Percentiles rank a stretch among this genome's conserved stretches.
Conservation (phyloP, 768 basidiomycete genomes). For the Boletus speciosus region DNA sequence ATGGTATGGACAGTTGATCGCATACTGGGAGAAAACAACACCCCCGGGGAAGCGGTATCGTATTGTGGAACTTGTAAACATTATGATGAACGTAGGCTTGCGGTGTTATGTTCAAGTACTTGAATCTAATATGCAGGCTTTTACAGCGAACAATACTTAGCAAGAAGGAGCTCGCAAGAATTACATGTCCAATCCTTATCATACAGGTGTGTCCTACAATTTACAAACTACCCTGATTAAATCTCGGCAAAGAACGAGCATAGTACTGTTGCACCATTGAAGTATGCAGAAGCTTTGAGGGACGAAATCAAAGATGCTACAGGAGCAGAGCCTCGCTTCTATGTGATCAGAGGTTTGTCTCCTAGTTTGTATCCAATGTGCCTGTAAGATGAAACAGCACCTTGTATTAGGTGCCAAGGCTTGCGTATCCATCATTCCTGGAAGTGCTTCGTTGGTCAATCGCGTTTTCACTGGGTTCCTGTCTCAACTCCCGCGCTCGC, state of each 20-base stretch:
- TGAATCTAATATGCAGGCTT: not conserved
- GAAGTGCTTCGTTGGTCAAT: constrained; percentile 59
- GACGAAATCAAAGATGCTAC: constrained; percentile 46
- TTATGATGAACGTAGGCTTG: constrained; percentile 56
- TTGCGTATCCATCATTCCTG: constrained; percentile 51
- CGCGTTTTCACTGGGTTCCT: constrained; percentile 64
- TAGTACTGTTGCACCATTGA: constrained; percentile 50
- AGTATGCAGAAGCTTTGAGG: constrained; percentile 53
- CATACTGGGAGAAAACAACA: constrained; percentile 56
- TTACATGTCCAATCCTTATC: constrained; percentile 63
- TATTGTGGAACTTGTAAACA: constrained; percentile 49
- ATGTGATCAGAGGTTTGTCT: constrained; percentile 56
- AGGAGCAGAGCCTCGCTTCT: constrained; percentile 48
- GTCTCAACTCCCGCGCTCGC: constrained; percentile 45
- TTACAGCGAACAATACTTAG: constrained; percentile 54
- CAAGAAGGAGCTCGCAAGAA: constrained; percentile 43
- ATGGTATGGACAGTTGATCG: constrained; percentile 49
- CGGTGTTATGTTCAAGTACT: not conserved
- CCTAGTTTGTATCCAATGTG: not conserved
- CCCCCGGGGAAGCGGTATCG: constrained; percentile 55
- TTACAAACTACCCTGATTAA: not conserved
- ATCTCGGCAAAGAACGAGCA: constrained; percentile 50
- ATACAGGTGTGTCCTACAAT: constrained; percentile 49
- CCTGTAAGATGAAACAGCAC: not conserved
- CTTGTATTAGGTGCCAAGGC: constrained; percentile 47